phyloP scores from a whole-genome alignment of 495 filamentous ascomycete species.

The Penicillium coffeae region DNA sequence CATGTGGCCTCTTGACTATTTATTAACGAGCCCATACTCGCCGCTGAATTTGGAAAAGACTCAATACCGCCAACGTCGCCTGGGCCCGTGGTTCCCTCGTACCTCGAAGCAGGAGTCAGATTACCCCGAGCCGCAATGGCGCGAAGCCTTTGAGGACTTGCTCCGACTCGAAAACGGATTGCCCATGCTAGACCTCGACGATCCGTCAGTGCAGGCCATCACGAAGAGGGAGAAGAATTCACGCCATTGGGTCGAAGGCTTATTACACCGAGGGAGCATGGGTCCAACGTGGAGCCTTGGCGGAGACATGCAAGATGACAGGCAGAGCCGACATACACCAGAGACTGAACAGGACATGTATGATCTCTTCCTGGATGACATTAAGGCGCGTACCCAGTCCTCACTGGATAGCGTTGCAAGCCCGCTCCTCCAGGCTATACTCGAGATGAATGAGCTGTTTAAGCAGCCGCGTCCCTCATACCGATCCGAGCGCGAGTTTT shows the following conservation, averaged over 20 bases:
- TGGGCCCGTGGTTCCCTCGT: slow-evolving; percentile 3
- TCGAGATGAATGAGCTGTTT: slow-evolving; percentile 23
- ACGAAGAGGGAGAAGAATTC: slow-evolving; percentile 21
- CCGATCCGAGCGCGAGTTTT: not conserved
- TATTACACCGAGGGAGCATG: slow-evolving; percentile 39
- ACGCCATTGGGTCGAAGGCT: slow-evolving; percentile 34
- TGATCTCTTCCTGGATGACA: slow-evolving; percentile 41
- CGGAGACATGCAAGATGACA: slow-evolving; percentile 11
- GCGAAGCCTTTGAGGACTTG: slow-evolving; percentile 55
- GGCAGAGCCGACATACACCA: no score
- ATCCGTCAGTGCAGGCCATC: slow-evolving; percentile 4
- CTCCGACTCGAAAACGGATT: slow-evolving; percentile 47
- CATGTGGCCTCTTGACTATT: slow-evolving; percentile 41
- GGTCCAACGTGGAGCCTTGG: not conserved
- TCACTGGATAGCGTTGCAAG: slow-evolving; percentile 24
- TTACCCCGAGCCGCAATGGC: slow-evolving; percentile 40
- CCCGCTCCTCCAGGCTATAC: slow-evolving; percentile 31
- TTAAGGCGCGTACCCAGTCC: slow-evolving; percentile 31
- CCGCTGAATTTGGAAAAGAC: slow-evolving; percentile 47
- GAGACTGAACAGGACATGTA: slow-evolving; percentile 45
- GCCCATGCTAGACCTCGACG: slow-evolving; percentile 36
- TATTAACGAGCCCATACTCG: slow-evolving; percentile 49
- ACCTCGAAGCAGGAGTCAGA: slow-evolving; percentile 21
- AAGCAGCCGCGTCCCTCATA: slow-evolving; percentile 14
- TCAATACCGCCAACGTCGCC: slow-evolving; percentile 13